Evolutionary conservation across 352 stramenopile genomes (phyloP).

Genomic region (Phytophthora pistaciae): DNA sequence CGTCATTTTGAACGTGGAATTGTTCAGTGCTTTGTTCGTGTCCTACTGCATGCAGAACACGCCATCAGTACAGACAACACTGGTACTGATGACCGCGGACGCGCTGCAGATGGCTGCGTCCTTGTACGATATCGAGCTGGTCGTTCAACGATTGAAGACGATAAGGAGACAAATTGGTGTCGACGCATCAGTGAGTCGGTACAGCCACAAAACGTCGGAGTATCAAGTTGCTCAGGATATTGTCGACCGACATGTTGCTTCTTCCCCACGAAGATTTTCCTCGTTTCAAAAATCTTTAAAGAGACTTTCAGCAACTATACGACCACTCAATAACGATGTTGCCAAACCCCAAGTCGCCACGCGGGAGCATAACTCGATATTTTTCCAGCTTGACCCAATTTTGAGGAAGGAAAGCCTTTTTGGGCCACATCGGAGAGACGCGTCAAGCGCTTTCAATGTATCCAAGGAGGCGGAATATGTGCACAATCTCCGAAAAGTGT

Average conservation of each 20-base stretch:
- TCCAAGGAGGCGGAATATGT: constrained; percentile 18
- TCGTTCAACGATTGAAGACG: constrained; percentile 9
- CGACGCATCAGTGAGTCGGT: background rate
- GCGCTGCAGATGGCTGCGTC: constrained; percentile 20
- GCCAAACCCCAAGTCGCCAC: background rate
- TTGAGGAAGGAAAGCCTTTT: background rate
- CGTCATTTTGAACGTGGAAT: constrained; percentile 49
- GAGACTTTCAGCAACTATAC: background rate
- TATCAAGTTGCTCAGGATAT: constrained; percentile 6
- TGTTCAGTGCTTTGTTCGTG: constrained; percentile 49
- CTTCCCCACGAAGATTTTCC: background rate
- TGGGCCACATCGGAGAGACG: constrained; percentile 2
- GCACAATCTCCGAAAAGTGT: constrained; percentile 20
- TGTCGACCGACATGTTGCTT: constrained; percentile 6
- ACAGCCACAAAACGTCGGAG: background rate
- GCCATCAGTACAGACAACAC: constrained; percentile 32
- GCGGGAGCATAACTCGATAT: background rate
- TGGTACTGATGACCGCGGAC: constrained; percentile 8
- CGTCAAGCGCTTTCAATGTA: background rate
- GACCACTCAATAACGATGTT: constrained; percentile 1
- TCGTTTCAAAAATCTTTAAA: background rate
- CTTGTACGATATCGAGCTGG: constrained; percentile 17
- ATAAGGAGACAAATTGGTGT: background rate
- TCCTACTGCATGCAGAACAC: constrained; percentile 51
- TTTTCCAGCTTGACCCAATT: constrained; percentile 2